Percentiles rank a stretch among this genome's conserved stretches.
Evolutionary conservation across 495 filamentous ascomycete genomes (phyloP).

Genomic region (Letharia columbiana): DNA sequence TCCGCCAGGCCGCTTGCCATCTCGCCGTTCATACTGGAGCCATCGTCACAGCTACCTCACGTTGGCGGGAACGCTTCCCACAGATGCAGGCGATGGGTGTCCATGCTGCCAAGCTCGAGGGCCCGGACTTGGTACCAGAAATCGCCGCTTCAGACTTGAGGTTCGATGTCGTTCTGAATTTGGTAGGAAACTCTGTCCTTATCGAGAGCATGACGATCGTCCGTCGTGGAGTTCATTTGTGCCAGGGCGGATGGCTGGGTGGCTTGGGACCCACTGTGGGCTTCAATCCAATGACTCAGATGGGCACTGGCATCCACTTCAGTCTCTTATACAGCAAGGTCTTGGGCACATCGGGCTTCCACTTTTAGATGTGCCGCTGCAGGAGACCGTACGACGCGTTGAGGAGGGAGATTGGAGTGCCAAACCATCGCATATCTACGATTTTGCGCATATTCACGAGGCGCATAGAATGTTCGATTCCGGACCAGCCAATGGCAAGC

Average conservation of each 20-base stretch:
- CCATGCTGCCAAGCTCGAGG: neutral
- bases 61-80: slow-evolving; percentile 26
- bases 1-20: slow-evolving; percentile 39
- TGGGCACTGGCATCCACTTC: neutral
- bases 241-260: neutral
- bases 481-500: neutral
- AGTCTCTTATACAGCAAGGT: neutral
- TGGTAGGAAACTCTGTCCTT: neutral
- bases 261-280: neutral
- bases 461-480: neutral
- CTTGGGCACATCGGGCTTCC: neutral
- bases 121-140: neutral
- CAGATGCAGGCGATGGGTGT: neutral
- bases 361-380: neutral
- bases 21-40: slow-evolving; percentile 36
- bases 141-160: neutral
- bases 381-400: neutral
- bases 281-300: neutral
- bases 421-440: neutral
- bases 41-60: slow-evolving; percentile 36
- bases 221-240: neutral
- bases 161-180: neutral
- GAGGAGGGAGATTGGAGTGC: neutral
- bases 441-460: neutral
- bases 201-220: neutral